Conservation (phyloP, 2,329 filamentous ascomycete genomes). For the Raffaelea arxii region DNA sequence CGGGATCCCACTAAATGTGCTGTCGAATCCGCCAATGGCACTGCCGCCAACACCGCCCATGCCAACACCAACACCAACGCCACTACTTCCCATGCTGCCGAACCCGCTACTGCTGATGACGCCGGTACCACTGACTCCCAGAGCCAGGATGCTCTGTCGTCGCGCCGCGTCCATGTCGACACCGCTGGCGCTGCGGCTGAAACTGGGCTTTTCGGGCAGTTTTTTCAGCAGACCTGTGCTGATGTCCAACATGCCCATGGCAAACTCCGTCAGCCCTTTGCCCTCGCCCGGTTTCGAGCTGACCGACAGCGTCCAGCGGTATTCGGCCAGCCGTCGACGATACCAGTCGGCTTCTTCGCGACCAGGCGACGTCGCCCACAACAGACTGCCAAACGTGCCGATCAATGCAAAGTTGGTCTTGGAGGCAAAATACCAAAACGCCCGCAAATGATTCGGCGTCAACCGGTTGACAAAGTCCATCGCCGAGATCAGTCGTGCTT, state of each 20-base stretch:
- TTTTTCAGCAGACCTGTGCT: conserved; percentile 59
- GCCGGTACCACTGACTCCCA: conserved; percentile 5
- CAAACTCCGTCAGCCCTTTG: conserved; percentile 53
- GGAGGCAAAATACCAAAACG: conserved; percentile 87
- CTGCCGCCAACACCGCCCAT: conserved; percentile 22
- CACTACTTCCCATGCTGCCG: conserved; percentile 14
- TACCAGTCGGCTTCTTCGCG: conserved; percentile 92
- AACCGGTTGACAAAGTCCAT: conserved; percentile 97
- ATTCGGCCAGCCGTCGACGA: conserved; percentile 72
- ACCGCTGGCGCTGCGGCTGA: conserved; percentile 45
- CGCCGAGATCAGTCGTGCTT: conserved; percentile 85
- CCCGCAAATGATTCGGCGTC: conserved; percentile 72
- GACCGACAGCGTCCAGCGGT: conserved; percentile 87
- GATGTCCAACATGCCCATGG: conserved; percentile 70
- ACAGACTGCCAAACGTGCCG: conserved; percentile 81
- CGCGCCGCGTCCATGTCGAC: conserved; percentile 31
- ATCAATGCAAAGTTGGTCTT: conserved; percentile 91
- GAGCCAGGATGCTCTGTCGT: conserved; percentile 13
- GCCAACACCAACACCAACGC: conserved; percentile 11
- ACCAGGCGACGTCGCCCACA: conserved; percentile 82
- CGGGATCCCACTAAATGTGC: conserved; percentile 32
- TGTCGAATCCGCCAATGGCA: conserved; percentile 17
- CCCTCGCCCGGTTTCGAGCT: conserved; percentile 60
- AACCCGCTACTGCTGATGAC: not conserved
- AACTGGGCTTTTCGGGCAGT: conserved; percentile 59